A percentile compares a stretch with the other conserved stretches of the same genome.
These are phyloP conservation scores for Leptodontidium sp. DNA, from an alignment of 2,329 filamentous ascomycete species.

Conservation along the genomic window DNA sequence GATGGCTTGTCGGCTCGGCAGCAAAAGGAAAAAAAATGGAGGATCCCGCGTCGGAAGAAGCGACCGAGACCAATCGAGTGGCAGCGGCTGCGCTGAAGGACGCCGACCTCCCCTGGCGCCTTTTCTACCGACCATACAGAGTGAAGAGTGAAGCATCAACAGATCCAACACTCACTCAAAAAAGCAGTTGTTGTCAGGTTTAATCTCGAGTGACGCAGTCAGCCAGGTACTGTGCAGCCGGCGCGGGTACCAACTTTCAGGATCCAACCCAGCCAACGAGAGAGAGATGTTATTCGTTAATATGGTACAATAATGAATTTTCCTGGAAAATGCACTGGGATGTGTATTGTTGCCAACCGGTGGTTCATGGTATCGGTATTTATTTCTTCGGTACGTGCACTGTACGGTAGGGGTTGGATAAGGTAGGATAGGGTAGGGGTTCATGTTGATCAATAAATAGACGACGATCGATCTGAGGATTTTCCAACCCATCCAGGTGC, in stretches of 20 bases:
- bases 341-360: neutral
- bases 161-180: neutral
- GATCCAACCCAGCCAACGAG: no score
- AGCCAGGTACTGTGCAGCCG: neutral
- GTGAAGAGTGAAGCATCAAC: neutral
- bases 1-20: neutral
- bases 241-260: neutral
- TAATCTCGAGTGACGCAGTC: neutral
- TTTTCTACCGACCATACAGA: conserved; percentile 2
- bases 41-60: neutral
- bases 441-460: neutral
- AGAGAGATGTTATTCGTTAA: no score
- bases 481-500: neutral
- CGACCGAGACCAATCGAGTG: conserved; percentile 10
- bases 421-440: neutral
- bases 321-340: neutral
- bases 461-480: neutral
- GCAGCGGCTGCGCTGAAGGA: conserved; percentile 5
- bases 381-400: neutral
- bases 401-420: neutral
- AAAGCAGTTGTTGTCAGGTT: conserved; percentile 1
- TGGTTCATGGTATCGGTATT: conserved; percentile 2
- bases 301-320: no score
- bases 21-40: neutral
- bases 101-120: neutral